Percentiles rank a stretch among this genome's conserved stretches.
These are phyloP conservation scores for Camelina neglecta DNA, from an alignment of 345 rosid species.

Conservation along the genomic window DNA sequence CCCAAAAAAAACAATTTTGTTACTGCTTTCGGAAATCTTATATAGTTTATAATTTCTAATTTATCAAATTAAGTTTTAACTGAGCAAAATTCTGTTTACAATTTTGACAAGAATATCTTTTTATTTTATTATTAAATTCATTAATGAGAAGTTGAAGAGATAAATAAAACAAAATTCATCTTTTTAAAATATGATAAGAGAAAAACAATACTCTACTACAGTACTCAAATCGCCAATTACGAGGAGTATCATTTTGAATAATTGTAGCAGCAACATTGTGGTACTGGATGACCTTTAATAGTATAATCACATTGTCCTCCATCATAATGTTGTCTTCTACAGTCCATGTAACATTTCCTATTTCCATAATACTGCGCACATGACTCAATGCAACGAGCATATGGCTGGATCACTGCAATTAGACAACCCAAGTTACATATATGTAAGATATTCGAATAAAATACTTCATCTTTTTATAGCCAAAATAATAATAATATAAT, in stretches of 20 bases:
- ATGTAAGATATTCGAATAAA: background rate
- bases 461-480: background rate
- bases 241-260: background rate
- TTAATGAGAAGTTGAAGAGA: no score
- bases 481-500: background rate
- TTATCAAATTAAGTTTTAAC: no score
- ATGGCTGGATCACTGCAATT: background rate
- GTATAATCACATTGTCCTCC: background rate
- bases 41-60: no score
- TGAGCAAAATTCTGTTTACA: no score
- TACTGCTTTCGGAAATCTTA: no score
- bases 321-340: background rate
- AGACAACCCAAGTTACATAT: background rate
- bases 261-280: constrained; percentile 1
- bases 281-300: background rate
- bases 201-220: no score
- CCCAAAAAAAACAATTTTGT: no score
- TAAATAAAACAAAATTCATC: no score
- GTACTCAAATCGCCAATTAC: no score
- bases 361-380: background rate
- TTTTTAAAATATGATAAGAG: no score
- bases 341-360: background rate
- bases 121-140: no score
- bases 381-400: background rate
- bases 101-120: no score